A percentile compares a stretch with the other conserved stretches of the same genome.
These are phyloP conservation scores for Cavenderia fasciculata DNA, from an alignment of 78 protist genomes.

Conservation along the genomic window DNA sequence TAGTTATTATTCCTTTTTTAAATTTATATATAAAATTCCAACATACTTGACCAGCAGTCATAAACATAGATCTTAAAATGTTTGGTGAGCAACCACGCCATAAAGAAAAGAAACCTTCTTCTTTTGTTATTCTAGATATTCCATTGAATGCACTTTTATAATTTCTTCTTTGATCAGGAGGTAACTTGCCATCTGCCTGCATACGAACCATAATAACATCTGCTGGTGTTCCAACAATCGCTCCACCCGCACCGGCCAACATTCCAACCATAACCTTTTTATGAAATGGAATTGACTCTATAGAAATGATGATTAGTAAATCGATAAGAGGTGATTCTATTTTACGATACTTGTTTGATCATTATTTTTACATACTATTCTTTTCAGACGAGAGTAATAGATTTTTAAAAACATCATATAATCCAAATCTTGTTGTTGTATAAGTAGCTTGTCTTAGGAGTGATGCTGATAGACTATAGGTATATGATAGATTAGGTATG, in stretches of 20 bases:
- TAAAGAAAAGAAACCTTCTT: conserved; percentile 79
- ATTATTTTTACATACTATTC: conserved; percentile 5
- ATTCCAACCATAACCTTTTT: conserved; percentile 50
- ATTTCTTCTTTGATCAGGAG: conserved; percentile 79
- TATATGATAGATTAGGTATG: no score
- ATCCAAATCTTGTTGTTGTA: conserved; percentile 78
- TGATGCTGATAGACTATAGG: conserved; percentile 67
- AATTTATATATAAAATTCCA: no score
- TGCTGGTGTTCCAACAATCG: conserved; percentile 80
- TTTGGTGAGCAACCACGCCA: conserved; percentile 78
- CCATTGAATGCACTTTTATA: conserved; percentile 87
- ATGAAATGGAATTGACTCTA: conserved; percentile 41
- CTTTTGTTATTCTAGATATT: conserved; percentile 72
- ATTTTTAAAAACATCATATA: conserved; percentile 65
- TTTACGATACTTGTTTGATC: not conserved
- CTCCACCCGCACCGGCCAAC: conserved; percentile 83
- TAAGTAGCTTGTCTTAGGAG: conserved; percentile 79
- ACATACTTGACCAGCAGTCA: conserved; percentile 80
- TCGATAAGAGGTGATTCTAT: not conserved
- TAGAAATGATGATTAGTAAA: not conserved
- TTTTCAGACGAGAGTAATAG: not conserved
- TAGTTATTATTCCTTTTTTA: no score
- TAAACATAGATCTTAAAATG: conserved; percentile 79
- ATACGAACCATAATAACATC: conserved; percentile 80
- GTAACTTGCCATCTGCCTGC: conserved; percentile 86